A percentile compares a stretch with the other conserved stretches of the same genome.
Evolutionary conservation across 2,329 filamentous ascomycete species (phyloP).

Genomic region (Ophiostoma perfectum): DNA sequence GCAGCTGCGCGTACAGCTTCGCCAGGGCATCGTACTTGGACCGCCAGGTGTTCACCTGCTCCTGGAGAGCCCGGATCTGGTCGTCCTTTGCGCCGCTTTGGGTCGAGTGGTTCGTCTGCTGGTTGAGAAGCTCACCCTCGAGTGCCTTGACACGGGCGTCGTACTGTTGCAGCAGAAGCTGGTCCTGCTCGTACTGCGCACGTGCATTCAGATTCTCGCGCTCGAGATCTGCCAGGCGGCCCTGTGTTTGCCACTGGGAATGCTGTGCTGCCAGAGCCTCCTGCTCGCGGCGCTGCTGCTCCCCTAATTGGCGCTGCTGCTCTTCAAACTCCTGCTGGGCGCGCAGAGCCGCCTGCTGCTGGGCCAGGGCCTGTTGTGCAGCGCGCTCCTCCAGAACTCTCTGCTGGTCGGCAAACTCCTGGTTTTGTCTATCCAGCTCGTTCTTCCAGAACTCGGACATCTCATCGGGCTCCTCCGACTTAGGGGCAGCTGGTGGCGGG

Average conservation of each 20-base stretch:
- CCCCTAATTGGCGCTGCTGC: constrained; percentile 78
- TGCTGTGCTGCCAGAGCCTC: constrained; percentile 86
- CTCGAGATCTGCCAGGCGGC: constrained; percentile 90
- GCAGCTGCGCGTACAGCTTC: constrained; percentile 93
- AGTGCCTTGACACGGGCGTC: constrained; percentile 90
- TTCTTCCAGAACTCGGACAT: constrained; percentile 98
- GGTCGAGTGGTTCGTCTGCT: constrained; percentile 77
- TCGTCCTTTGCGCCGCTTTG: constrained; percentile 89
- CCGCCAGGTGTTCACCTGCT: constrained; percentile 96
- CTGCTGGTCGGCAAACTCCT: constrained; percentile 93
- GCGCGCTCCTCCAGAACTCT: constrained; percentile 80
- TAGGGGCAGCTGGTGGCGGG: constrained; percentile 60
- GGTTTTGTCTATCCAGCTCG: constrained; percentile 83
- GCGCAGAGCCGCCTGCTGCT: constrained; percentile 76
- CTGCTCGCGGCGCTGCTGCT: constrained; percentile 86
- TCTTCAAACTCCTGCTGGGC: constrained; percentile 95
- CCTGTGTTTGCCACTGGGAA: constrained; percentile 88
- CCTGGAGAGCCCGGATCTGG: constrained; percentile 84
- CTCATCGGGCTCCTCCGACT: constrained; percentile 78
- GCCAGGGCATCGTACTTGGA: constrained; percentile 95
- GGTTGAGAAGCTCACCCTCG: constrained; percentile 76
- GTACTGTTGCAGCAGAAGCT: constrained; percentile 94
- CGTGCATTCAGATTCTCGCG: constrained; percentile 90
- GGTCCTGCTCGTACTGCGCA: constrained; percentile 94
- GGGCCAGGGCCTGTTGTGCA: constrained; percentile 70